Base-by-base conservation (phyloP, 2,329 filamentous ascomycete species). In the Paecilomyces sp. region DNA sequence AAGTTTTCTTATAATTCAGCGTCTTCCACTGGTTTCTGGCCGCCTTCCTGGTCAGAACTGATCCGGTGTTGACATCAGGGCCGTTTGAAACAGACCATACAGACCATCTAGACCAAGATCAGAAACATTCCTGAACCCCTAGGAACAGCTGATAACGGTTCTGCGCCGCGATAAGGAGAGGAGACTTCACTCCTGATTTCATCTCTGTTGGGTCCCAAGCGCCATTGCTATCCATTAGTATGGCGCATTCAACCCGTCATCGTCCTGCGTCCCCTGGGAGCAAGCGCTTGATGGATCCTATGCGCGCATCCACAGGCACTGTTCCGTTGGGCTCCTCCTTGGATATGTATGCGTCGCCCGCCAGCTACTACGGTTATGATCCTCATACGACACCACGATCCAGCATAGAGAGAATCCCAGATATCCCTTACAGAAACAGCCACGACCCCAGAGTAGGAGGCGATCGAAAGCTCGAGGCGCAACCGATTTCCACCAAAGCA, bases 261-360 rank as follows among this genome's bases (percentile, higher is more conserved):
- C 74, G 74, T 28, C 68, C 68, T 60, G 62, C 70, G 25, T 77
- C 75, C 33, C 73, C 76, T 13, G 66, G 66, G 3, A 64, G 67
- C 57, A 67, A 67, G 28, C 69, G 70, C 60, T 61, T 72, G 62
- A 64, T 68, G 55, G 74, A 77, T 55, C 74, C 74, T 30, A 68
- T 73, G 67, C 72, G 75, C 50, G 70, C 74, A 31, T 78, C 76
- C 18, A 77, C 75, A 6, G 75, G 75, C 41, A 76, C 70, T 54
- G 70, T 78, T 51, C 66, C 72, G 55, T 65, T 71, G 47, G 68
- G 63, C 55, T 70, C 74, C 11, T 68, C 71, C 52, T 67, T 69
- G 58, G 73, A 77, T 56, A 65, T 68, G 4, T 74, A 75, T 57
- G 66, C 72, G 31, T 63, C 66, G 6, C 64, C 69, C 7, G 61